Conservation (phyloP, 1,284 basidiomycete genomes). For the Trichosporon asahii region DNA sequence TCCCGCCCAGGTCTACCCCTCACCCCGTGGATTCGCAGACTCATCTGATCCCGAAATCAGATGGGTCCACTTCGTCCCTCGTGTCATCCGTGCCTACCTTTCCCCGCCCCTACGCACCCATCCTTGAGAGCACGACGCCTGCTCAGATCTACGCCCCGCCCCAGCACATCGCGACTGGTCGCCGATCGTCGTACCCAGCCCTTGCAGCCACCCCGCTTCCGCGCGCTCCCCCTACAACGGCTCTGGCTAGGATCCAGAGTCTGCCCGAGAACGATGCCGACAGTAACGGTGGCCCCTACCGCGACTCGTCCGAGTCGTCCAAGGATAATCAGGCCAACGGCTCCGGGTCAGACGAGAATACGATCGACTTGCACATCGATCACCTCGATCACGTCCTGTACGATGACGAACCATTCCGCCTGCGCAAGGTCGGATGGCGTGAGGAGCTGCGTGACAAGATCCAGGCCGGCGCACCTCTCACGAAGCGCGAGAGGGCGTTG, state of each 20-base stretch:
- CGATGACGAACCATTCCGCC: slow-evolving; percentile 10
- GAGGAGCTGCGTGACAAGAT: slow-evolving; percentile 21
- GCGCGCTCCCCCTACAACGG: slow-evolving; percentile 15
- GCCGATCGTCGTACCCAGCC: not conserved
- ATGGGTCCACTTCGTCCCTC: slow-evolving; percentile 1
- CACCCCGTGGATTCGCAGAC: not conserved
- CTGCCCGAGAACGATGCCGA: slow-evolving; percentile 42
- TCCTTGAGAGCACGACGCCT: not conserved
- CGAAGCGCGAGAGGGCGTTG: slow-evolving; percentile 25
- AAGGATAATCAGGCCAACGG: slow-evolving; percentile 6
- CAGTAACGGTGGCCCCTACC: not conserved
- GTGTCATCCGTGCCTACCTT: slow-evolving; percentile 22
- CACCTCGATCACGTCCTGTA: slow-evolving; percentile 11
- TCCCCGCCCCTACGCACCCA: slow-evolving; percentile 17
- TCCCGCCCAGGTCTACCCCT: slow-evolving; percentile 27
- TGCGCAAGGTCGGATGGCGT: slow-evolving; percentile 18
- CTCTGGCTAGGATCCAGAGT: slow-evolving; percentile 44
- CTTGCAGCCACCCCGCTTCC: slow-evolving; percentile 11
- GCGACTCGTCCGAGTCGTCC: slow-evolving; percentile 1
- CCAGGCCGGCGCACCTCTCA: slow-evolving; percentile 16
- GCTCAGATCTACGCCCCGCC: not conserved
- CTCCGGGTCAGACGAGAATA: slow-evolving; percentile 6
- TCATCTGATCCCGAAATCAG: not conserved
- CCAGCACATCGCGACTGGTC: not conserved
- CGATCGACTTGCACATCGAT: slow-evolving; percentile 2